Conservation (phyloP, 2,329 filamentous ascomycete species). For the Alternaria arbusti region DNA sequence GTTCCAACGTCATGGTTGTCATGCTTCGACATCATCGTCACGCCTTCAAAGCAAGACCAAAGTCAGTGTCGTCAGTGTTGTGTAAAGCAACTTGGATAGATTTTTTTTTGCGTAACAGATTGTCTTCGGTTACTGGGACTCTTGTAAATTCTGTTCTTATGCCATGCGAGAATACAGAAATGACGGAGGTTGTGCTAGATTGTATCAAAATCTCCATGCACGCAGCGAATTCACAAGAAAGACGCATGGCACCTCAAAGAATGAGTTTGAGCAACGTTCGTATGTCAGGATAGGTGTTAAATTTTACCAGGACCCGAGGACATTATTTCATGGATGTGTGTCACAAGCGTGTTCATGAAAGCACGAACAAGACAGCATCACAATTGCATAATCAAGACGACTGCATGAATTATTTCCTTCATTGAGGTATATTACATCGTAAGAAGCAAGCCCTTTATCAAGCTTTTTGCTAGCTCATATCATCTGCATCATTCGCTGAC, state of each 20-base stretch:
- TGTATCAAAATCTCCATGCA: neutral
- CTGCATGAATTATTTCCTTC: slow-evolving; percentile 17
- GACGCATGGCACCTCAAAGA: neutral
- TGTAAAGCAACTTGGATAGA: neutral
- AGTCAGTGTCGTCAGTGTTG: neutral
- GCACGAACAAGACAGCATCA: neutral
- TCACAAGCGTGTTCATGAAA: rapidly evolving
- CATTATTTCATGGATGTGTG: neutral
- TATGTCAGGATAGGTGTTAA: neutral
- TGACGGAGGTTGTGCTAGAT: neutral
- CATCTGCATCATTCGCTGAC: slow-evolving; percentile 26
- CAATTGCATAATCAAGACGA: neutral
- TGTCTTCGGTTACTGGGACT: neutral
- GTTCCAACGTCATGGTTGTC: neutral
- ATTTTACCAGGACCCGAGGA: neutral
- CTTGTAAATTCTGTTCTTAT: neutral
- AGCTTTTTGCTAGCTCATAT: slow-evolving; percentile 31
- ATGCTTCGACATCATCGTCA: neutral
- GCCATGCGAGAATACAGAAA: neutral
- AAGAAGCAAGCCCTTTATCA: slow-evolving; percentile 23
- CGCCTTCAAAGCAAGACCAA: neutral
- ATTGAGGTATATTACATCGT: slow-evolving; percentile 39
- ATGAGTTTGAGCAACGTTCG: neutral
- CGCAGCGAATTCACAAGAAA: neutral
- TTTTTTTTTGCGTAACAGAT: neutral